Evolutionary conservation across 768 basidiomycete genomes (phyloP).

Genomic region (Gloeostereum incarnatum): DNA sequence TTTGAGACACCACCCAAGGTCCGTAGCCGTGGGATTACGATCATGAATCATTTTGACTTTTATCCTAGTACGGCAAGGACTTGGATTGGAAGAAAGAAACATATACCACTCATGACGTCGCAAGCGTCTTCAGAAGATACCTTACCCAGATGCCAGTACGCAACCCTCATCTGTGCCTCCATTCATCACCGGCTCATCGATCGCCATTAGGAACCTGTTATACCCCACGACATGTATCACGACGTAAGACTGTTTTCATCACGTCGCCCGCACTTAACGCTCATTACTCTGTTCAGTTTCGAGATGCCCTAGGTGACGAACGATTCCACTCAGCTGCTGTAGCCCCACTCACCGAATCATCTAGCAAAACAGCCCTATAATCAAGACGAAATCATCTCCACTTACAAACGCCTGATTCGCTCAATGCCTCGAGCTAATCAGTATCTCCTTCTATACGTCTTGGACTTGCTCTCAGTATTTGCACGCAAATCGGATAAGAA

Average conservation of each 20-base stretch:
- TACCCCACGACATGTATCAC: constrained; percentile 86
- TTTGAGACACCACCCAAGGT: constrained; percentile 90
- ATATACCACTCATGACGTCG: constrained; percentile 95
- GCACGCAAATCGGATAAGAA: constrained; percentile 87
- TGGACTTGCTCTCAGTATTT: constrained; percentile 94
- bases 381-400: constrained; percentile 62
- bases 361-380: constrained; percentile 60
- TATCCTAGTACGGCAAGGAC: constrained; percentile 78
- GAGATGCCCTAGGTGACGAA: constrained; percentile 60
- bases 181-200: constrained; percentile 7
- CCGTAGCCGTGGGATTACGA: constrained; percentile 12
- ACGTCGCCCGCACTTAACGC: constrained; percentile 3
- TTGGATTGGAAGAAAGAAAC: constrained; percentile 82
- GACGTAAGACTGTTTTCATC: constrained; percentile 43
- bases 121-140: constrained; percentile 92
- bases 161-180: constrained; percentile 12
- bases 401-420: constrained; percentile 79
- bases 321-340: not conserved
- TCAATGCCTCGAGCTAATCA: constrained; percentile 85
- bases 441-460: constrained; percentile 93
- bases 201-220: constrained; percentile 74
- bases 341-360: constrained; percentile 2
- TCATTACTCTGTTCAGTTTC: constrained; percentile 43
- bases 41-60: constrained; percentile 1
- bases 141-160: constrained; percentile 94